Evolutionary conservation across 306 rosid species (phyloP), one percentile per base, ranked within the genome.

Genomic region (Trichosanthes truncata): DNA sequence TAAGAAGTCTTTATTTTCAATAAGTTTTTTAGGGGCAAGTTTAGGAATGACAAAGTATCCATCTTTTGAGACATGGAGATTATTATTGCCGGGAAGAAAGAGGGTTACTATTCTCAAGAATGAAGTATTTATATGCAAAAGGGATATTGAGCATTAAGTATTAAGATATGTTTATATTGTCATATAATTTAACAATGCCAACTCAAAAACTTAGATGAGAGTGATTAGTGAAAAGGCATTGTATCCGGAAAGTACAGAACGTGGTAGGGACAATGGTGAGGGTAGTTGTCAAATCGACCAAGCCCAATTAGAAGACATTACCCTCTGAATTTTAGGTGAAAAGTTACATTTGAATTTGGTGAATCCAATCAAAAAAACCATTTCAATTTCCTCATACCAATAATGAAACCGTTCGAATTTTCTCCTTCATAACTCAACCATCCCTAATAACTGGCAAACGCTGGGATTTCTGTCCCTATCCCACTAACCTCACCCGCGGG

Each of bases 321-420:
- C 56, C 55, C 10, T 69, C 12, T 71, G 6, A 46, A 43, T 23
- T 72, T 25, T 43, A 25, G 57, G 57, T 72, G 36, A 25, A 25
- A 72, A 72, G 57, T 72, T 72, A 14, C 40, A 72, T 72, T 72
- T 72, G 77, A 72, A 69, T 18, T 69, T 21, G 76, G 20, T 21
- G 36, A 45, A 6, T 43, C 25, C 75, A 68, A 68, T 38, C 0
- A 38, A 9, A 63, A 5, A 29, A 60, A 60, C 17, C 29, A 66
- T 20, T 66, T 63, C 71, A 63, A 33, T 31, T 31, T 15, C 21
- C 31, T 31, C 20, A 29, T 13, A 61, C 40, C 71, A 38, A 25
- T 66, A 62, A 12, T 15, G 0, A 62, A 62, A 31, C 63, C 31
- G 33, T 57, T 33, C 5, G 33, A 57, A n/a, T 57, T 57, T 59